Evolutionary conservation across 257 asterid species (phyloP), one percentile per base, ranked within the genome.

Genomic region (Solanum appendiculatum): DNA sequence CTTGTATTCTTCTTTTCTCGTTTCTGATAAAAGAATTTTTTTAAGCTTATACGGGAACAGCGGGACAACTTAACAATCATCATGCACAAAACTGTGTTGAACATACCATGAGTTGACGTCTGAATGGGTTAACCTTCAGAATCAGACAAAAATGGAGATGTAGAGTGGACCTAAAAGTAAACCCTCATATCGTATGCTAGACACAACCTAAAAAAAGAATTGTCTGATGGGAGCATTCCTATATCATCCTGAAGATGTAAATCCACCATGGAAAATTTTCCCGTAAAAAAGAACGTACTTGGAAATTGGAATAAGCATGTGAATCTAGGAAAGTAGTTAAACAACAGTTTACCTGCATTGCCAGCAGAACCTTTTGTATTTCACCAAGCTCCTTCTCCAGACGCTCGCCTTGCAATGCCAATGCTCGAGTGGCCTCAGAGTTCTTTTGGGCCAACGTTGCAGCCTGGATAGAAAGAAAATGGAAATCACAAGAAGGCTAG

Each of bases 371-470:
- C 86, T 93, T 95, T 89, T 95, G 98, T 89, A 93, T 90, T 90
- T 96, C 98, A 86, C 93, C 91, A 31, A 96, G 95, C 92, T 95
- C 99, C 91, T 91, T 93, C 93, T 92, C 97, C 88, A 96, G 85
- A 54, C 64, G 86, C 88, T 93, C 98, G 87, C 91, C 98, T 86
- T 93, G 96, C 86, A 88, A 92, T 87, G 98, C 95, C 92, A 96
- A 91, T 86, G 95, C 94, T 88, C 96, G 93, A 72, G 97, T 92
- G 27, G 92, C 95, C 94, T 96, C 99, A 15, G 98, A 95, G 81
- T 93, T 93, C 90, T 93, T 96, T 91, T 93, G 96, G 78, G 98
- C 97, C 89, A 95, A 88, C 37, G 94, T 92, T 42, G 96, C 98
- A 85, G 96, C 88, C 99, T 95, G 91, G 81, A 34, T 10, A 54